Evolutionary conservation across 2,329 filamentous ascomycete species (phyloP).

Genomic region (Aureobasidium sp.): DNA sequence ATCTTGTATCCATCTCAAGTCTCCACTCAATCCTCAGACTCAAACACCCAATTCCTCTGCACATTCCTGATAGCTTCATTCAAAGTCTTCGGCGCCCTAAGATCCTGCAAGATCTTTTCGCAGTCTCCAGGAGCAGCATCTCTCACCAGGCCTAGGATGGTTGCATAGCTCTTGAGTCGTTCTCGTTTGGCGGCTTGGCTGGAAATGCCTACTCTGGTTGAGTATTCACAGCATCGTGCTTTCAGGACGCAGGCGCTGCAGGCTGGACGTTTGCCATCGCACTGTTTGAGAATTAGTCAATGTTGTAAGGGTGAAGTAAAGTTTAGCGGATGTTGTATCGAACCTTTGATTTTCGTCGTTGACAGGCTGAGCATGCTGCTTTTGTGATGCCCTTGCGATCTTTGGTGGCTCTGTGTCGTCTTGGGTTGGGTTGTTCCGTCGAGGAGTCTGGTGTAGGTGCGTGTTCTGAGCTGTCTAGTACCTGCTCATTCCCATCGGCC

Average conservation of each 20-base stretch:
- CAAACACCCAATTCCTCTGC: neutral
- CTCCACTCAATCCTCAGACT: neutral
- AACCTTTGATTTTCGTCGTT: neutral
- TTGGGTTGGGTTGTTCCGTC: neutral
- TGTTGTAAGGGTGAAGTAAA: neutral
- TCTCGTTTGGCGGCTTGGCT: neutral
- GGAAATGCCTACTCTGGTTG: neutral
- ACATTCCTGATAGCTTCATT: neutral
- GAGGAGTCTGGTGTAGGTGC: neutral
- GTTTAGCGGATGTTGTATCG: no score
- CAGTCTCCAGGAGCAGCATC: neutral
- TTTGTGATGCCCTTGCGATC: neutral
- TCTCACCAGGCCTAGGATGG: neutral
- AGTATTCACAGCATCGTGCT: neutral
- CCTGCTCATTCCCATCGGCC: no score
- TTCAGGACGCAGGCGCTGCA: neutral
- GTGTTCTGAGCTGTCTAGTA: neutral
- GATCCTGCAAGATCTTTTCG: neutral
- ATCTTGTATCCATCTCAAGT: neutral
- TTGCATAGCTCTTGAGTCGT: neutral
- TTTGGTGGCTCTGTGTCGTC: no score
- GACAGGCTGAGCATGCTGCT: neutral
- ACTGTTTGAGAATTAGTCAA: neutral
- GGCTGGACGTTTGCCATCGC: neutral
- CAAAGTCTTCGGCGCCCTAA: neutral